A percentile compares a stretch with the other conserved stretches of the same genome.
phyloP scores from a whole-genome alignment of 1,284 basidiomycete species.

The Sanguinoderma infundibulare region DNA sequence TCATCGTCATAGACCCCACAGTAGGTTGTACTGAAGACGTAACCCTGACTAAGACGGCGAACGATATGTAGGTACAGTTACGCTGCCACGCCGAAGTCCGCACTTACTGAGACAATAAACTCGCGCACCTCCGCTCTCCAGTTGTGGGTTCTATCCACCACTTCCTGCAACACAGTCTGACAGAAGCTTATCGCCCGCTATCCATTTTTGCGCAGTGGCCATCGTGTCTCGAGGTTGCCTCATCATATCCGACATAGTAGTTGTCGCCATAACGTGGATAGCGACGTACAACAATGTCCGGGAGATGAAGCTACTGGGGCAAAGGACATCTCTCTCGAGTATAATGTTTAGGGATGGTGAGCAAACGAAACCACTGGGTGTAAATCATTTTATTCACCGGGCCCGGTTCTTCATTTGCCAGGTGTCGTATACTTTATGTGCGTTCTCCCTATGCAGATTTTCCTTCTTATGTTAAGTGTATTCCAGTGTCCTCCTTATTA shows the following conservation, averaged over 20 bases:
- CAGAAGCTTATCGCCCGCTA: too few species aligned
- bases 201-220: background rate
- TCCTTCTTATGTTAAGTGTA: background rate
- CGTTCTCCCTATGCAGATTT: too few species aligned
- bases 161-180: background rate
- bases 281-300: background rate
- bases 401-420: background rate
- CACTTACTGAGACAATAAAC: background rate
- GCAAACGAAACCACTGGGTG: too few species aligned
- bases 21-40: too few species aligned
- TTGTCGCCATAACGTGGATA: constrained; percentile 4
- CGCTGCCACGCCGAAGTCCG: too few species aligned
- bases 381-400: too few species aligned
- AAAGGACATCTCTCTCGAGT: background rate
- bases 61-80: background rate
- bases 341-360: constrained; percentile 8
- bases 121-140: too few species aligned
- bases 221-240: constrained; percentile 5
- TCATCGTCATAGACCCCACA: background rate
- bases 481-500: background rate
- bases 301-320: background rate
- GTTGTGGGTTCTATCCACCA: background rate
- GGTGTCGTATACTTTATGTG: constrained; percentile 9
- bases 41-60: background rate
- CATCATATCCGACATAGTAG: background rate